phyloP scores from a whole-genome alignment of 768 basidiomycete species.

The Tricholoma saponaceum region DNA sequence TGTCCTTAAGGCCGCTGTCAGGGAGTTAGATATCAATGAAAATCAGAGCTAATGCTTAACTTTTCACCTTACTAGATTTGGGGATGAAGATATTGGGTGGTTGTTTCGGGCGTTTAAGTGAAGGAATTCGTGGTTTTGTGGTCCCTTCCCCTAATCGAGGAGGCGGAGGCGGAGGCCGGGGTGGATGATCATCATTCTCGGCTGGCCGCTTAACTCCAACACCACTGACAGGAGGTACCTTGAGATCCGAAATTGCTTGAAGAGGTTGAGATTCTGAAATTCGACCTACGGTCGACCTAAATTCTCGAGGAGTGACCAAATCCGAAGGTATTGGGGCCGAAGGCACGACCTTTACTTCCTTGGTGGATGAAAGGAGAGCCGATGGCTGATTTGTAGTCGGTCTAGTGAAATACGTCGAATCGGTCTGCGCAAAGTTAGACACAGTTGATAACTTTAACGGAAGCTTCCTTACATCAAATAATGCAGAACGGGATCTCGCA shows the following conservation, averaged over 20 bases:
- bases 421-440: constrained; percentile 16
- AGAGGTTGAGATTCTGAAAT: neutral
- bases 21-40: neutral
- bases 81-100: constrained; percentile 56
- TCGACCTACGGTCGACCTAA: constrained; percentile 3
- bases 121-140: constrained; percentile 6
- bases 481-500: constrained; percentile 58
- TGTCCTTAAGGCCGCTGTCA: constrained; percentile 3
- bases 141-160: neutral
- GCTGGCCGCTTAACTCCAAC: neutral
- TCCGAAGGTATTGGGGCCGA: constrained; percentile 12
- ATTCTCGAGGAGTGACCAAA: constrained; percentile 16
- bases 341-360: constrained; percentile 5
- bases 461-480: constrained; percentile 54
- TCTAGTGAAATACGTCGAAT: constrained; percentile 22
- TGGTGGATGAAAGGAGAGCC: constrained; percentile 19
- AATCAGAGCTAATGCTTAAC: neutral
- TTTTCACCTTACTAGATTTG: constrained; percentile 34
- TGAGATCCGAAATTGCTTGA: neutral
- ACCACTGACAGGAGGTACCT: neutral
- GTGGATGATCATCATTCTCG: neutral
- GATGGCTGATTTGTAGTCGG: constrained; percentile 5
- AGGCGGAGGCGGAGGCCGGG: neutral
- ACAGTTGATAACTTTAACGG: neutral
- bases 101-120: constrained; percentile 35